Evolutionary conservation across 2,329 filamentous ascomycete genomes (phyloP).

Genomic region (Ambrosiella cleistominuta): DNA sequence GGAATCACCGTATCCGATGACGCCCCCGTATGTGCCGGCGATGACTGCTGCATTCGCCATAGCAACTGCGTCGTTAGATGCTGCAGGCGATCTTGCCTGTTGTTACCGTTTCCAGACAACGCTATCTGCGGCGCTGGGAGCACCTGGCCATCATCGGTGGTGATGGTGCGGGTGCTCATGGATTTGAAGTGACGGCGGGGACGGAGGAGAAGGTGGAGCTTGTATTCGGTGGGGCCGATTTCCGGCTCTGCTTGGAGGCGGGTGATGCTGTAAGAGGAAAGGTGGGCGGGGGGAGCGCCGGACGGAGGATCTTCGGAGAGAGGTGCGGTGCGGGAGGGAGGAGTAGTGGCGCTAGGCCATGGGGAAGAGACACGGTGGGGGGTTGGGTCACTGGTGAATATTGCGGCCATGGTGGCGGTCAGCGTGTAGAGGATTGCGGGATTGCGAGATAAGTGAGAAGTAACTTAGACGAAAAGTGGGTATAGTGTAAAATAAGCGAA

Average conservation of each 20-base stretch:
- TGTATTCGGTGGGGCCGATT: constrained; percentile 90
- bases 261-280: constrained; percentile 48
- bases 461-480: neutral
- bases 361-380: constrained; percentile 78
- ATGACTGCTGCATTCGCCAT: constrained; percentile 90
- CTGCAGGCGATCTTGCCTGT: constrained; percentile 67
- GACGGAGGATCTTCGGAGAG: constrained; percentile 13
- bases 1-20: constrained; percentile 60
- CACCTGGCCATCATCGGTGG: constrained; percentile 7
- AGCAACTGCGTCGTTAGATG: constrained; percentile 88
- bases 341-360: constrained; percentile 50
- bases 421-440: neutral
- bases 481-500: neutral
- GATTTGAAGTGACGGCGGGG: constrained; percentile 56
- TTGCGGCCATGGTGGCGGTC: constrained; percentile 54
- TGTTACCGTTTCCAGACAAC: constrained; percentile 24
- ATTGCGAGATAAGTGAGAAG: neutral
- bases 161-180: constrained; percentile 39
- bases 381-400: constrained; percentile 88
- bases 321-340: constrained; percentile 2
- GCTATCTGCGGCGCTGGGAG: constrained; percentile 18
- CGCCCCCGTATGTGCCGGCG: constrained; percentile 70
- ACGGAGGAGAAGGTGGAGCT: constrained; percentile 73
- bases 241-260: constrained; percentile 81
- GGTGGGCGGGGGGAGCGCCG: constrained; percentile 21